Evolutionary conservation across 2,329 filamentous ascomycete genomes (phyloP), one percentile per base, ranked within the genome.

Genomic region (Colletotrichum brevisporum): DNA sequence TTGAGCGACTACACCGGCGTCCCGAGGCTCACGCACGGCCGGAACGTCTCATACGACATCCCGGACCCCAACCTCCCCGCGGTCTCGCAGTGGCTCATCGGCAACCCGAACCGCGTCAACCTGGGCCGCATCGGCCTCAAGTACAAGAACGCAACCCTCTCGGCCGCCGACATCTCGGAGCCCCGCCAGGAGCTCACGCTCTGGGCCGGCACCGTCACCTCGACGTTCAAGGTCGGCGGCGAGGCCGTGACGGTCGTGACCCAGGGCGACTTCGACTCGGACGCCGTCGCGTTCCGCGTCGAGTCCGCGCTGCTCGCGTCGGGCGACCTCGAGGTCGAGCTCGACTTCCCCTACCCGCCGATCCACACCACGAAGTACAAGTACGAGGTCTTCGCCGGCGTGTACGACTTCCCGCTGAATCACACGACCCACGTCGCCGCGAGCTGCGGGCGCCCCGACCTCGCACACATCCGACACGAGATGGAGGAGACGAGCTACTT

Each of bases 61-160:
- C 78, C 79, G 0, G 79, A 83, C 21, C 73, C 79, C 0, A 70
- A 75, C 0, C 77, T 82, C 5, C 80, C 78, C 4, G 73, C 75
- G 13, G 73, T 79, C 13, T 84, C 83, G 3, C 83, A 87, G 66
- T 89, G 86, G 86, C 75, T 88, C 21, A 86, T 86, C 36, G 79
- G 81, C n/a, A 85, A 84, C 52, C 82, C 81, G 0, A 83, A 84
- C 26, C 78, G 82, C 3, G 75, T 84, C 41, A 84, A 84, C 54
- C 73, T 84, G 1, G 82, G 81, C 2, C 78, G 81, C 1, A 79
- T 84, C 16, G 81, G 83, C 0, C 76, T 84, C 5, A 77, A 73
- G 21, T 83, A 82, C 51, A 75, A 76, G 18, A 75, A 73, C 0
- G 47, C 67, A 0, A 78, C 77, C 0, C 73, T 84, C 1, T 71